Base-by-base conservation (phyloP, 1,284 basidiomycete genomes). In the Moniliophthora roreri region DNA sequence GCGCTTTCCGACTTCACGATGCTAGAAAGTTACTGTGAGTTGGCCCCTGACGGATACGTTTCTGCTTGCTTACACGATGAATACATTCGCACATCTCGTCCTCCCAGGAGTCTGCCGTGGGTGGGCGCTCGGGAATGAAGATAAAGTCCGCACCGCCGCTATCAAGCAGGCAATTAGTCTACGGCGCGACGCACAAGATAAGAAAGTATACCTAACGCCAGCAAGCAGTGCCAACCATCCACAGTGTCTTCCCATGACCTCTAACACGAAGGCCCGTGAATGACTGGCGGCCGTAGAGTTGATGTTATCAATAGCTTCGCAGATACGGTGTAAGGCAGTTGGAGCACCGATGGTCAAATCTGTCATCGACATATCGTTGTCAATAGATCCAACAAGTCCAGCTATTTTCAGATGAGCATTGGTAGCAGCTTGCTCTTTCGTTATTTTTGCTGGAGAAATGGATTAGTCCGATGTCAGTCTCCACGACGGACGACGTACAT, bases 321-420 rank as follows among this genome's bases (percentile, higher is more conserved):
- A 98, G 56, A 99, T 99, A 40, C 97, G 85, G 63, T 96, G 93
- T 32, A 99, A 77, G 11, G 97, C 96, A 0, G 96, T 99, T 0
- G 92, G 87, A 1, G 95, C 95, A 45, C 96, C 97, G 63, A 99
- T 98, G 5, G 97, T 99, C 62, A 98, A 73, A 71, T 98, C 95
- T 24, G 96, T 98, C 82, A 97, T 82, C 20, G 92, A 90, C 94
- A 99, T 97, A 70, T 99, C 97, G 67, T 99, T 99, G 75, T 99
- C 96, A 69, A 99, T 98, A 4, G 93, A 96, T 40, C 96, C 96
- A 49, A 99, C 96, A 23, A 99, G 85, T 39, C 97, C 96, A 61
- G 95, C 96, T 63, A 99, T 98, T 72, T 87, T 93, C 61, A 99
- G 87, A 63, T 98, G 91, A 6, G 82, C 77, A 65, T 95, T 89